Evolutionary conservation across 2,329 filamentous ascomycete species (phyloP).

Genomic region (Clathrospora elynae): DNA sequence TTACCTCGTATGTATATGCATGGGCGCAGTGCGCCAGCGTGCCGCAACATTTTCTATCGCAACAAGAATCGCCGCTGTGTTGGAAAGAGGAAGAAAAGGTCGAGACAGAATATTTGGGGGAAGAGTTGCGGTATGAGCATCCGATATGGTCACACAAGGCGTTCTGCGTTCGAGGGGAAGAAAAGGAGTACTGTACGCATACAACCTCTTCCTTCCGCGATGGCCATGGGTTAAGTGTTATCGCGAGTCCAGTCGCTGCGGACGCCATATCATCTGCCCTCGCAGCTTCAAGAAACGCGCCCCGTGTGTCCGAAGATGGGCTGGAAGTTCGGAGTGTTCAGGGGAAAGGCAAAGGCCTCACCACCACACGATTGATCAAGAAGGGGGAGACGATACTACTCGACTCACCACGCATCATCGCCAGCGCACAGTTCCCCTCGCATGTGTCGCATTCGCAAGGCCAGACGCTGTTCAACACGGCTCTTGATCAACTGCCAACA

Average conservation of each 20-base stretch:
- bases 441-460: conserved; percentile 16
- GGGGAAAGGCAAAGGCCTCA: conserved; percentile 32
- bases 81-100: conserved; percentile 6
- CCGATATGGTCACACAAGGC: conserved; percentile 22
- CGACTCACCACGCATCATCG: conserved; percentile 27
- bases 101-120: background rate
- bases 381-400: conserved; percentile 26
- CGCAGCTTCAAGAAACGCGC: conserved; percentile 2
- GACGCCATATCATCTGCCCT: conserved; percentile 19
- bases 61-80: conserved; percentile 15
- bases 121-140: conserved; percentile 4
- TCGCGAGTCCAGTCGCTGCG: conserved; percentile 24
- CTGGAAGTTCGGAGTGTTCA: conserved; percentile 25
- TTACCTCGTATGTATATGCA: conserved; percentile 4
- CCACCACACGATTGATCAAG: conserved; percentile 20
- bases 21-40: conserved; percentile 15
- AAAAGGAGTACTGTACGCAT: conserved; percentile 26
- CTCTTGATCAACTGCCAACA: conserved; percentile 14
- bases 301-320: background rate
- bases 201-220: conserved; percentile 19
- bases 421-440: conserved; percentile 25
- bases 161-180: conserved; percentile 16
- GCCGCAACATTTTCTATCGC: conserved; percentile 14
- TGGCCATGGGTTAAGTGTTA: conserved; percentile 27
- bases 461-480: conserved; percentile 18